Conservation (phyloP, 768 basidiomycete species). For the Ephemerocybe angulata region DNA sequence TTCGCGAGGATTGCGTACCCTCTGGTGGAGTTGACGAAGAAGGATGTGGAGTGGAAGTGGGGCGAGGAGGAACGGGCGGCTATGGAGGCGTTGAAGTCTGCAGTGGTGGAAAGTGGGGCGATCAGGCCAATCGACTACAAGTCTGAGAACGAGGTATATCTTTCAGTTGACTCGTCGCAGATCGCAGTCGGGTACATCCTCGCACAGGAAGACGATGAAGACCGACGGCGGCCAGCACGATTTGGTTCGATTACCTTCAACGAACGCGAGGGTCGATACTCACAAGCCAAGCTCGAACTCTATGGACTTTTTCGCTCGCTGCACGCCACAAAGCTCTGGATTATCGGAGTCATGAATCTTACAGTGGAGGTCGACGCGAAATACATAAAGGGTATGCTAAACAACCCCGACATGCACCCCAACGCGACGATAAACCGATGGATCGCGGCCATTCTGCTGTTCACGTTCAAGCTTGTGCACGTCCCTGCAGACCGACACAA, state of each 20-base stretch:
- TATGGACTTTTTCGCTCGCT: conserved; percentile 26
- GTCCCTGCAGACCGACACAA: conserved; percentile 28
- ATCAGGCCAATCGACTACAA: conserved; percentile 19
- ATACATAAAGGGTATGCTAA: conserved; percentile 36
- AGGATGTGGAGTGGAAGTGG: conserved; percentile 20
- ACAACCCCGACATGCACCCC: conserved; percentile 35
- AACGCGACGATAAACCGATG: conserved; percentile 37
- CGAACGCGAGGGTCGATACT: neutral
- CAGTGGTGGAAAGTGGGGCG: conserved; percentile 11
- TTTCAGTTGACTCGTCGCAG: conserved; percentile 4
- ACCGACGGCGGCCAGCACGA: neutral
- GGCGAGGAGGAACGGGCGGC: neutral
- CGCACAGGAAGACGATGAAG: neutral
- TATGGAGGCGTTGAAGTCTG: conserved; percentile 11
- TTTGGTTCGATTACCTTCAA: conserved; percentile 9
- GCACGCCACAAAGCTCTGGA: conserved; percentile 12
- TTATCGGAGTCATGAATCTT: conserved; percentile 25
- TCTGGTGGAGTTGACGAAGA: conserved; percentile 20
- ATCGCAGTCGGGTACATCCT: conserved; percentile 7
- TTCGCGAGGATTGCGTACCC: conserved; percentile 15
- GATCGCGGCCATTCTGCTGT: conserved; percentile 37
- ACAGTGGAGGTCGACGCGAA: conserved; percentile 27
- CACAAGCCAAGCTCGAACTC: conserved; percentile 6
- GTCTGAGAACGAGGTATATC: neutral
- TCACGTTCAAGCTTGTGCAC: conserved; percentile 29